Percentiles rank a stretch among this genome's conserved stretches.
Evolutionary conservation across 371 early-diverging fungal genomes (phyloP).

Genomic region (Apophysomyces sp.): DNA sequence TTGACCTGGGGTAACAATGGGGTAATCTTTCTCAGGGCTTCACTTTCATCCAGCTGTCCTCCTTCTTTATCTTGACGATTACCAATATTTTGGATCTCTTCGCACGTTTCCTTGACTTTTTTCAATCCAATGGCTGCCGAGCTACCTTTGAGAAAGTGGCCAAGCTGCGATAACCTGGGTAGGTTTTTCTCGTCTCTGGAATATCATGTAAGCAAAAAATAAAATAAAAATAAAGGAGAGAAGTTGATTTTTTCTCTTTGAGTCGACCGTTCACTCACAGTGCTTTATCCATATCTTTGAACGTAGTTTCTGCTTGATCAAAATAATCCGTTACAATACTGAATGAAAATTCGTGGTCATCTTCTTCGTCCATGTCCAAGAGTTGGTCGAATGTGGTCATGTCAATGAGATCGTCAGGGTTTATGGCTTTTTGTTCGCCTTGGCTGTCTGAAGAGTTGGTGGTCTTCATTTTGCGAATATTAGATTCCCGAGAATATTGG

Average conservation of each 20-base stretch:
- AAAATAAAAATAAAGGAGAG: background rate
- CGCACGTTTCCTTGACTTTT: conserved; percentile 81
- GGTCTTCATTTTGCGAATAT: background rate
- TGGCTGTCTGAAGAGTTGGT: background rate
- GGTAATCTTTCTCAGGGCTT: conserved; percentile 65
- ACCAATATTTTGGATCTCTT: conserved; percentile 85
- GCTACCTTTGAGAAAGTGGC: conserved; percentile 92
- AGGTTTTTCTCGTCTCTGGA: conserved; percentile 69
- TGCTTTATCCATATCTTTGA: conserved; percentile 63
- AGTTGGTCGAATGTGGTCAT: conserved; percentile 75
- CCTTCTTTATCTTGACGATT: conserved; percentile 73
- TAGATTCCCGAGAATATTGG: background rate
- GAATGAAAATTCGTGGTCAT: conserved; percentile 72
- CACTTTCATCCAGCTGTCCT: conserved; percentile 49
- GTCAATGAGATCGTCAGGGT: conserved; percentile 66
- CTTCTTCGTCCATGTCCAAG: conserved; percentile 82
- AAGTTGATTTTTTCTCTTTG: no score
- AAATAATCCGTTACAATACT: conserved; percentile 73
- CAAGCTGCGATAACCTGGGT: conserved; percentile 69
- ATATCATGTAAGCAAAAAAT: conserved; percentile 7
- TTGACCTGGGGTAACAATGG: conserved; percentile 61
- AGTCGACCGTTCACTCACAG: conserved; percentile 54
- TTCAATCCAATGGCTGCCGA: conserved; percentile 87
- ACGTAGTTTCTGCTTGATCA: conserved; percentile 73
- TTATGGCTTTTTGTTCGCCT: conserved; percentile 16